Evolutionary conservation across 306 rosid genomes (phyloP), one percentile per base, ranked within the genome.

Genomic region (Psophocarpus tetragonolobus): DNA sequence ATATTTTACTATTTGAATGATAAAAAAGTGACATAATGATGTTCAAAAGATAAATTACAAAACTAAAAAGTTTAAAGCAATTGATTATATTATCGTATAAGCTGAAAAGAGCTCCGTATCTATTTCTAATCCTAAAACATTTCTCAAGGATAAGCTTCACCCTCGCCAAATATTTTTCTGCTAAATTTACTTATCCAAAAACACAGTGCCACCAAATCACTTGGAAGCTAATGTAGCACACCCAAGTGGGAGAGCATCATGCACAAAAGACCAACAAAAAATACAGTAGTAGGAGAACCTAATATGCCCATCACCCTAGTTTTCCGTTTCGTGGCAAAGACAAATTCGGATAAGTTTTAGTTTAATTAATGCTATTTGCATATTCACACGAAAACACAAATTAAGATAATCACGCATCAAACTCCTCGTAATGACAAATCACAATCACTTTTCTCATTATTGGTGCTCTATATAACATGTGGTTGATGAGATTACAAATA

Each of bases 381-480:
- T 57, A 68, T 67, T 63, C 53, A 77, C 44, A 48, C 60, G 58
- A 82, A 69, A 82, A 39, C 18, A 45, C 18, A 64, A 56, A 63
- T 17, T 44, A 78, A 71, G 79, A 71, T 63, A 32, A 77, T 66
- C 79, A 76, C 73, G 15, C 73, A 54, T 20, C 67, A 71, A 75
- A 20, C 51, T 42, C 36, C 42, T 54, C 18, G 12, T 24, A 35
- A 38, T 41, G 74, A 58, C 8, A 14, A 11, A 67, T 61, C 82
- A 74, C 74, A 68, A 48, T 74, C 83, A 61, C 74, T 67, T 30
- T 66, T 45, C 39, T 67, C 58, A 74, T 76, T 61, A 69, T 81
- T 33, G 18, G 21, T 29, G 51, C 53, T 74, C 63, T 54, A 61
- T 35, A 54, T 5, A 77, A 44, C 53, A 47, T 17, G 47, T 74